Conservation (phyloP, 2,329 filamentous ascomycete genomes). For the Fusarium hainanense region DNA sequence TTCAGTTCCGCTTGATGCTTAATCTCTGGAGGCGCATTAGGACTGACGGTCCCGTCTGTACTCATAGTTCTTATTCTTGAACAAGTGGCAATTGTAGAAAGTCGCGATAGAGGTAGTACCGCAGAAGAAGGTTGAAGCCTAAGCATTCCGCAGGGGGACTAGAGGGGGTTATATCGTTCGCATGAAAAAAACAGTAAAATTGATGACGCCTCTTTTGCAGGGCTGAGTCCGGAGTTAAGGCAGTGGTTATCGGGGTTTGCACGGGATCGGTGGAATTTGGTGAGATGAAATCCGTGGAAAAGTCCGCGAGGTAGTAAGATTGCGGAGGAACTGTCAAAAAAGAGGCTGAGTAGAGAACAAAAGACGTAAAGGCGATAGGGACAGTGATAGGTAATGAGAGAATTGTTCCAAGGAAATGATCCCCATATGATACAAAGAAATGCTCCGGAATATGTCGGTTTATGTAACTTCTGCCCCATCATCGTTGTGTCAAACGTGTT, state of each 20-base stretch:
- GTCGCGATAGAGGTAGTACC: constrained; percentile 56
- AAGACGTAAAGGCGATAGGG: not conserved
- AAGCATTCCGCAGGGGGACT: constrained; percentile 56
- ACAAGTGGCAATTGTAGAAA: constrained; percentile 47
- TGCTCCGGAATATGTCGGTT: constrained; percentile 45
- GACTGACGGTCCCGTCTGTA: constrained; percentile 46
- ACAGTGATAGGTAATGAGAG: not conserved
- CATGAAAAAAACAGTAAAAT: constrained; percentile 28
- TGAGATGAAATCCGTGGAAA: constrained; percentile 13
- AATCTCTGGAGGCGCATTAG: constrained; percentile 39
- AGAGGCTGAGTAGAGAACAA: not conserved
- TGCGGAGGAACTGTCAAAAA: constrained; percentile 2
- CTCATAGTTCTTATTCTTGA: constrained; percentile 50
- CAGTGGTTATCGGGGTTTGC: constrained; percentile 36
- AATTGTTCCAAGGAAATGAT: constrained; percentile 4
- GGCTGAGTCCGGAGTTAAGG: constrained; percentile 43
- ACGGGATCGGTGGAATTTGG: constrained; percentile 26
- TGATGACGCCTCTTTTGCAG: constrained; percentile 41
- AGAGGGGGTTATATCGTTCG: constrained; percentile 36
- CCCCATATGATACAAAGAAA: not conserved
- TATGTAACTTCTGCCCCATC: constrained; percentile 20
- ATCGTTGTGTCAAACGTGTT: constrained; percentile 45
- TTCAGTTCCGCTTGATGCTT: constrained; percentile 46
- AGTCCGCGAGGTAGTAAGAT: constrained; percentile 35
- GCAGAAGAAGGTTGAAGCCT: constrained; percentile 55